These are phyloP conservation scores for Plectosphaerella cucumerina DNA, from an alignment of 2,329 filamentous ascomycete species.

Conservation along the genomic window DNA sequence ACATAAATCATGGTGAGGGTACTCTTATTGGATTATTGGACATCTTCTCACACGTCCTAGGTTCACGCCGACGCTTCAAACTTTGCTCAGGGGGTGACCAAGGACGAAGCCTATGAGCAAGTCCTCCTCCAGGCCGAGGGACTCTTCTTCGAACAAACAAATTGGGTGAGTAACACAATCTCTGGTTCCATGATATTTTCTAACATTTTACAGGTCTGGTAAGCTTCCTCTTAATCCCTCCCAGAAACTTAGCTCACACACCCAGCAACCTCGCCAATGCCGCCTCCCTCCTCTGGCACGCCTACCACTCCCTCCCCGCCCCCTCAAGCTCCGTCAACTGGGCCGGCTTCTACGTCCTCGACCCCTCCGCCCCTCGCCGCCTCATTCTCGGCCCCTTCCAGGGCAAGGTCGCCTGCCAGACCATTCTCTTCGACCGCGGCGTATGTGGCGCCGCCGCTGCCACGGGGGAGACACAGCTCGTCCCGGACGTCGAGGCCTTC, in stretches of 20 bases:
- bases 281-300: slow-evolving; percentile 75
- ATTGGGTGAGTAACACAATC: slow-evolving; percentile 59
- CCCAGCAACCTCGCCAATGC: slow-evolving; percentile 71
- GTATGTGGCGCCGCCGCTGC: slow-evolving; percentile 71
- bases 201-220: slow-evolving; percentile 33
- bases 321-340: slow-evolving; percentile 71
- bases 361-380: slow-evolving; percentile 42
- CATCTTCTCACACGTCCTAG: slow-evolving; percentile 26
- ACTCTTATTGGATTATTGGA: too few relatives aligned
- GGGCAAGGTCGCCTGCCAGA: slow-evolving; percentile 76
- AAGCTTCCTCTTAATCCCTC: slow-evolving; percentile 12
- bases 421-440: slow-evolving; percentile 66
- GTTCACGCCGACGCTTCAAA: slow-evolving; percentile 78
- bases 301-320: slow-evolving; percentile 65
- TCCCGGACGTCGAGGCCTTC: slow-evolving; percentile 67
- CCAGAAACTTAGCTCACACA: background rate
- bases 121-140: slow-evolving; percentile 66
- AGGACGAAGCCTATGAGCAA: slow-evolving; percentile 70
- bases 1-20: too few relatives aligned
- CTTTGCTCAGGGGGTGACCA: slow-evolving; percentile 62
- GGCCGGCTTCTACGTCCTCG: slow-evolving; percentile 73
- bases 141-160: slow-evolving; percentile 68
- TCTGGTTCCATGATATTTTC: background rate
- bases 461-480: slow-evolving; percentile 57
- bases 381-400: slow-evolving; percentile 78